These are phyloP conservation scores for Phytophthora citrophthora DNA, from an alignment of 352 stramenopile species.

Conservation along the genomic window DNA sequence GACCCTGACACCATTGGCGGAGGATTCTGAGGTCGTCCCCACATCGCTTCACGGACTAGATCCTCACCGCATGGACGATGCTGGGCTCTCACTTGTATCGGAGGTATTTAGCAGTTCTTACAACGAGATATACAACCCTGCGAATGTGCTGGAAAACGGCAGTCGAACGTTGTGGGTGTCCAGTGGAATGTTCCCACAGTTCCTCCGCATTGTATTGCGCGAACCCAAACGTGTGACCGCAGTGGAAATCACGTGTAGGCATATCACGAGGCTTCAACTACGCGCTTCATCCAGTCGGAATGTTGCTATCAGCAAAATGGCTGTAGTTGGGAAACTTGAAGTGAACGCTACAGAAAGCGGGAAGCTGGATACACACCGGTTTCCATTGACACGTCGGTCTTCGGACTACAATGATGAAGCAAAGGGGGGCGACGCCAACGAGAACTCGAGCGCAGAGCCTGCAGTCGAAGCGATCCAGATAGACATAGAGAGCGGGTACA, in stretches of 20 bases:
- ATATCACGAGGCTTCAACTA: constrained; percentile 67
- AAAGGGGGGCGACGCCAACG: constrained; percentile 14
- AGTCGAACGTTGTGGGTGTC: constrained; percentile 73
- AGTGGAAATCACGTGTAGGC: constrained; percentile 75
- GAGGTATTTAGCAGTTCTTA: constrained; percentile 78
- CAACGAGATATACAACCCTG: constrained; percentile 51
- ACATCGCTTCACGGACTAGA: constrained; percentile 56
- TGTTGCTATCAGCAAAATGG: constrained; percentile 35
- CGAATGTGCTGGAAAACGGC: constrained; percentile 62
- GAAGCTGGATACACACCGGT: constrained; percentile 63
- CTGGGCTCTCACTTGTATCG: constrained; percentile 44
- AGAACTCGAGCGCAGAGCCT: constrained; percentile 7
- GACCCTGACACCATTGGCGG: constrained; percentile 58
- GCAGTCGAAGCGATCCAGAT: constrained; percentile 66
- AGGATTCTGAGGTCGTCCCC: constrained; percentile 68
- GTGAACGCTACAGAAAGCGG: constrained; percentile 44
- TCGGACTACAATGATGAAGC: constrained; percentile 13
- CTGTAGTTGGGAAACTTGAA: constrained; percentile 42
- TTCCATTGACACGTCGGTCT: constrained; percentile 29
- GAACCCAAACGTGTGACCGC: constrained; percentile 59
- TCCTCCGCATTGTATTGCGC: constrained; percentile 66
- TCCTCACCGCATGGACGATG: constrained; percentile 45
- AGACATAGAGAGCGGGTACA: constrained; percentile 69
- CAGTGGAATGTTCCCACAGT: constrained; percentile 75
- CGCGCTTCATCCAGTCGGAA: constrained; percentile 46